These are phyloP conservation scores for Aspergillus haitiensis DNA, from an alignment of 495 filamentous ascomycete species.

Conservation along the genomic window DNA sequence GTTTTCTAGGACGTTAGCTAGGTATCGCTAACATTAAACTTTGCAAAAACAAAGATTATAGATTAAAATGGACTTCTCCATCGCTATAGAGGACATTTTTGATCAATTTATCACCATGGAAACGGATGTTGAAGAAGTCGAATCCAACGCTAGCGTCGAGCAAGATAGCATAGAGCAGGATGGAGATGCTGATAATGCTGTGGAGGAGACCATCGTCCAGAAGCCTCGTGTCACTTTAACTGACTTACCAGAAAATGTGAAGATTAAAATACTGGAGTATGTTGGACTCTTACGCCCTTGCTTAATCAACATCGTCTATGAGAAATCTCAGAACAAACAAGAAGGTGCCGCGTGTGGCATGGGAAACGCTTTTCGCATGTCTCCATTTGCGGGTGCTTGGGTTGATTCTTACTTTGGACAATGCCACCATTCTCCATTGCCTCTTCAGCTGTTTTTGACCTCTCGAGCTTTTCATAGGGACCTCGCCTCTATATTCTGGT, in stretches of 20 bases:
- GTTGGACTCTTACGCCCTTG: slow-evolving; percentile 28
- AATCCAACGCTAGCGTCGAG: background rate
- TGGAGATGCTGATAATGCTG: background rate
- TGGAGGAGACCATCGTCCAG: background rate
- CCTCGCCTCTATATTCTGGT: slow-evolving; percentile 20
- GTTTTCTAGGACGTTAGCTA: too few relatives aligned
- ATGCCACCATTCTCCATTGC: slow-evolving; percentile 27
- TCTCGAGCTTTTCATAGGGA: slow-evolving; percentile 20
- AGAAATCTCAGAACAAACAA: slow-evolving; percentile 13
- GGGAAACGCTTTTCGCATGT: slow-evolving; percentile 10
- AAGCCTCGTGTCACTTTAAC: slow-evolving; percentile 18
- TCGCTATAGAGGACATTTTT: background rate
- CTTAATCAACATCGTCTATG: slow-evolving; percentile 20
- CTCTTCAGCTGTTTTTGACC: slow-evolving; percentile 21
- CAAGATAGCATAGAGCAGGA: background rate
- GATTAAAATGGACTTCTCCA: background rate
- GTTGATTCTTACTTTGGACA: slow-evolving; percentile 5
- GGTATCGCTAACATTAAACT: slow-evolving; percentile 1
- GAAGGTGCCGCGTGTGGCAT: background rate
- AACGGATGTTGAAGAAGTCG: background rate
- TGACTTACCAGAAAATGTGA: slow-evolving; percentile 24
- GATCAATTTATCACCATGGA: slow-evolving; percentile 2
- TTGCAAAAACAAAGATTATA: background rate
- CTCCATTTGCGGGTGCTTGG: slow-evolving; percentile 1
- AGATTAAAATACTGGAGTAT: slow-evolving; percentile 27